phyloP scores from a whole-genome alignment of 2,329 filamentous ascomycete species.

The Amauroascus verrucosus region DNA sequence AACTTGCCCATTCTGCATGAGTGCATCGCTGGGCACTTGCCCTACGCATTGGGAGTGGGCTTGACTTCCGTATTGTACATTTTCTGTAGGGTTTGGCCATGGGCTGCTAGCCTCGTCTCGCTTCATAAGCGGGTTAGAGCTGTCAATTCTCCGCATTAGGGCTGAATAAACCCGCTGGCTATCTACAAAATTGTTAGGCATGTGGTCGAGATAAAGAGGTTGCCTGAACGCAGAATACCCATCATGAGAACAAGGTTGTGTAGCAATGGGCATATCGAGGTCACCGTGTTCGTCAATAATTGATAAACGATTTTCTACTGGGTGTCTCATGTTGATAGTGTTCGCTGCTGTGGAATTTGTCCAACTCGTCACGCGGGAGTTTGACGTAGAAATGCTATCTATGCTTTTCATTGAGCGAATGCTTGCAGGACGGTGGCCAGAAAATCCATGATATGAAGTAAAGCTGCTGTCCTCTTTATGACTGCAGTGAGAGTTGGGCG shows the following conservation, averaged over 20 bases:
- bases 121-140: slow-evolving; percentile 10
- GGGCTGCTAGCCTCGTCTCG: neutral
- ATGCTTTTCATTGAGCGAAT: slow-evolving; percentile 23
- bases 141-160: slow-evolving; percentile 25
- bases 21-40: slow-evolving; percentile 11
- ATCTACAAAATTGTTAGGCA: slow-evolving; percentile 18
- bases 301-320: slow-evolving; percentile 31
- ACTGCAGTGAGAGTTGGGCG: neutral
- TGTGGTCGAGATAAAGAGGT: slow-evolving; percentile 17
- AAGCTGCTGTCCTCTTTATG: neutral
- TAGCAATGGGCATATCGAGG: slow-evolving; percentile 21
- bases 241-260: slow-evolving; percentile 20
- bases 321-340: slow-evolving; percentile 29
- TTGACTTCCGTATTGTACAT: neutral
- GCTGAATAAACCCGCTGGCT: slow-evolving; percentile 28
- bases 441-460: neutral
- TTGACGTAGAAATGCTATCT: slow-evolving; percentile 28
- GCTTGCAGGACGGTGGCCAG: slow-evolving; percentile 14
- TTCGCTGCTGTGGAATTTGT: slow-evolving; percentile 38
- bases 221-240: slow-evolving; percentile 24
- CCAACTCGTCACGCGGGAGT: slow-evolving; percentile 42
- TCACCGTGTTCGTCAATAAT: slow-evolving; percentile 36
- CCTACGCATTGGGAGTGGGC: slow-evolving; percentile 10
- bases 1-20: neutral
- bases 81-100: neutral